Evolutionary conservation across 352 stramenopile species (phyloP), one percentile per base, ranked within the genome.

Genomic region (Pythium monospermum): DNA sequence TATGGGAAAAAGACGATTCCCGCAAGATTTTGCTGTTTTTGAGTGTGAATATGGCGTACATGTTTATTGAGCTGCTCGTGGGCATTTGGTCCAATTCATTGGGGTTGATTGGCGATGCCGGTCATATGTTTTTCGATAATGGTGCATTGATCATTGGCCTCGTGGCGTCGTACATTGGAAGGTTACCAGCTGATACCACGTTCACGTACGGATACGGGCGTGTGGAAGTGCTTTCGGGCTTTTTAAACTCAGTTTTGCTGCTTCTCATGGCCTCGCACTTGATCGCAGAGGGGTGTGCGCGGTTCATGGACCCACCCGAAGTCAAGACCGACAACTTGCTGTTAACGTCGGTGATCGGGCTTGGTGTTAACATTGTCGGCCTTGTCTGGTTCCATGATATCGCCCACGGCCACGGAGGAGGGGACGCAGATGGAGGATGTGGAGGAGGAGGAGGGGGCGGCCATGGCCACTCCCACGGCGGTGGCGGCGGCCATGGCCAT

Each of bases 371-470:
- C 52, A 69, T 96, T 13, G 68, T 96, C 10, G 87, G 87, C 0
- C 69, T 96, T 10, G 73, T 94, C 21, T 96, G 91, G 68, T 96
- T 96, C 42, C 87, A 96, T 46, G 87, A 95, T 13, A 73, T 90
- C 15, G 78, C 91, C 0, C 85, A 96, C 56, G 73, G 79, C 13
- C 80, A 90, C 41, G 71, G 75, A 13, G 30, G 30, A 8, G 7
- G 13, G 15, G 60, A 74, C 32, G n/a, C n/a, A n/a, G n/a, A n/a
- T n/a, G n/a, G n/a, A 53, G 56, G n/a, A n/a, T n/a, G n/a, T n/a
- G n/a, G n/a, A n/a, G n/a, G n/a, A n/a, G n/a, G n/a, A n/a, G n/a
- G n/a, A n/a, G n/a, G n/a, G n/a, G 75, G 67, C 25, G 70, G 87
- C 45, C 45, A 59, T 49, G 56, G 53, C 13, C 62, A 81, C 25